Evolutionary conservation across 78 protist genomes (phyloP), one percentile per base, ranked within the genome.

Genomic region (Isochrysis galbana): DNA sequence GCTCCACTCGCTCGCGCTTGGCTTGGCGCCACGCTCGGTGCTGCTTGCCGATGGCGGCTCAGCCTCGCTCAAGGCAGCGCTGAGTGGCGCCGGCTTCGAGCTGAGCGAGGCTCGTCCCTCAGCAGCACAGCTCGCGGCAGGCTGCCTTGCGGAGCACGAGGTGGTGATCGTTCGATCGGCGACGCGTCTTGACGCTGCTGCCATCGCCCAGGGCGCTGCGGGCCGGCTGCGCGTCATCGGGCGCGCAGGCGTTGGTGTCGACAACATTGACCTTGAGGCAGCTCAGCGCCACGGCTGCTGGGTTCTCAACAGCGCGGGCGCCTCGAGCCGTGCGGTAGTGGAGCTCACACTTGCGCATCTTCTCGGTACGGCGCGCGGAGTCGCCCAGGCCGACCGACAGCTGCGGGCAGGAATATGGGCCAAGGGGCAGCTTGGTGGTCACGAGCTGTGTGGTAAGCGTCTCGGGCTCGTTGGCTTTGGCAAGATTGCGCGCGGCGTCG

Each of bases 181-280:
- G 77, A 90, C 92, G 70, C 26, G 17, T 29, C 69, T 90, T 74
- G 38, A 21, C 36, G 92, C 92, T 5, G 87, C 38, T 5, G 92
- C 82, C 44, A 22, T 90, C 87, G 0, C 11, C n/a, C 84, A 48
- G 1, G 70, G 92, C 87, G 92, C 29, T 39, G 46, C 47, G 19
- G 87, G 88, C 67, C 32, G 87, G 87, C 82, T 44, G 38, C 74
- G 92, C 69, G 67, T 94, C 23, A 70, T 94, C 29, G 92, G 92
- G 46, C 93, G 93, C 21, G 95, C 95, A 5, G 95, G 95, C 47
- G 69, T 86, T 11, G 95, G 95, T 29, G 95, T 94, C 23, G 95
- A 94, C 91, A 94, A 88, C 94, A 91, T 94, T n/a, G 92, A 94
- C 41, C 41, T 84, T 17, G 92, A 32, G 7, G 93, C 91, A 0